Evolutionary conservation across 1,284 basidiomycete species (phyloP).

Genomic region (Anthracocystis panici-leucophaei): DNA sequence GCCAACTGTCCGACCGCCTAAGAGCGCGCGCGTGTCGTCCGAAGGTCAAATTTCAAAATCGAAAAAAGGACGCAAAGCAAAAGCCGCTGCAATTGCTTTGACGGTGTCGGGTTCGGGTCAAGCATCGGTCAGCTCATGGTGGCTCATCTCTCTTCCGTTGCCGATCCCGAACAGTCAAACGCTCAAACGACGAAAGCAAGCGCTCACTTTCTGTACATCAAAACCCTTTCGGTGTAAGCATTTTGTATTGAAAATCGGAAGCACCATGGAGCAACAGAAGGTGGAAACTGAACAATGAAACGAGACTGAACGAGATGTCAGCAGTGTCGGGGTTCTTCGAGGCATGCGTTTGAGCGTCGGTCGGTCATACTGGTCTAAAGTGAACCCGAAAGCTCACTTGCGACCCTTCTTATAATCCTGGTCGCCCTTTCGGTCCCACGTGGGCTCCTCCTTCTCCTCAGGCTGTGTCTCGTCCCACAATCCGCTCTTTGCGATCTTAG

Average conservation of each 20-base stretch:
- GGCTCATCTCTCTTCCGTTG: too few species aligned
- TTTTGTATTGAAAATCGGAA: not conserved
- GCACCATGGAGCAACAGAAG: not conserved
- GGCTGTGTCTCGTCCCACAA: slow-evolving; percentile 65
- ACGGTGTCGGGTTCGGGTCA: too few species aligned
- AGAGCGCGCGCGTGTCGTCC: not conserved
- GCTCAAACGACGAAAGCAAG: not conserved
- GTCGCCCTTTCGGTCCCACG: slow-evolving; percentile 62
- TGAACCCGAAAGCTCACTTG: slow-evolving; percentile 12
- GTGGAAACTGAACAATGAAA: not conserved
- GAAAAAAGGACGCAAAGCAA: not conserved
- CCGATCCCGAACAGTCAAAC: slow-evolving; percentile 1
- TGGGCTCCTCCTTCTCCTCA: slow-evolving; percentile 57
- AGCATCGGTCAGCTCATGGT: too few species aligned
- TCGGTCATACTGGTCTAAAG: not conserved
- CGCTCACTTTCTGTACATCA: not conserved
- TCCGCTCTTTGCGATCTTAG: slow-evolving; percentile 46
- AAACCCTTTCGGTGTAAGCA: not conserved
- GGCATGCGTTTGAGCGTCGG: not conserved
- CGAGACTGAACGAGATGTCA: too few species aligned
- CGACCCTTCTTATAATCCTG: slow-evolving; percentile 55
- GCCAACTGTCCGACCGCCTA: not conserved
- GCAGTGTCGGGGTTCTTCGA: not conserved
- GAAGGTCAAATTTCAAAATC: not conserved
- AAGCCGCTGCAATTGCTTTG: not conserved